Evolutionary conservation across 768 basidiomycete genomes (phyloP).

Genomic region (Mycena vitilis): DNA sequence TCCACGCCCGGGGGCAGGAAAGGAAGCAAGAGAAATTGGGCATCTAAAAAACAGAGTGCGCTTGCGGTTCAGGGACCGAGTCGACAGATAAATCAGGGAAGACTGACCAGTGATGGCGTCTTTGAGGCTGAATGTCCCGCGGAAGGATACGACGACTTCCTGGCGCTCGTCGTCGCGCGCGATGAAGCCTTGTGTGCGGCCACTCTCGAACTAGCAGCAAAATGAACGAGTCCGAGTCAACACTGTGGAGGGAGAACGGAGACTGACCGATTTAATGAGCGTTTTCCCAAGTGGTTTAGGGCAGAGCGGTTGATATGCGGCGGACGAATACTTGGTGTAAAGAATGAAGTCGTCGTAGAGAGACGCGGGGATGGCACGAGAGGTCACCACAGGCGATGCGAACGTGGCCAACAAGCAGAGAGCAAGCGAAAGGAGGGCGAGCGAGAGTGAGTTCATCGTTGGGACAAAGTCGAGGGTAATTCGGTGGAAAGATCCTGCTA

Average conservation of each 20-base stretch:
- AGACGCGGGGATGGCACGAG: conserved; percentile 47
- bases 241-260: background rate
- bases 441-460: background rate
- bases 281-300: conserved; percentile 60
- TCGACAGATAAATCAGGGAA: background rate
- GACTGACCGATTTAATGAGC: conserved; percentile 54
- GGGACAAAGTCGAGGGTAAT: too few relatives aligned
- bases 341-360: conserved; percentile 56
- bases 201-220: conserved; percentile 8
- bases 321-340: conserved; percentile 65
- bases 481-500: too few relatives aligned
- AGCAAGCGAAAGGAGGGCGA: background rate
- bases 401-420: background rate
- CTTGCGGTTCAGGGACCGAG: background rate
- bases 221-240: background rate
- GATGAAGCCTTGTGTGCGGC: too few relatives aligned
- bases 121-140: too few relatives aligned
- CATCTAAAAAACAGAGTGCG: background rate
- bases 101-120: conserved; percentile 3
- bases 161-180: too few relatives aligned
- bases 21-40: background rate
- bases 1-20: conserved; percentile 9
- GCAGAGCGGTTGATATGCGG: conserved; percentile 59
- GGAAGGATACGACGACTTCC: too few relatives aligned
- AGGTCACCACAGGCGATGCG: background rate